Evolutionary conservation across 2,329 filamentous ascomycete genomes (phyloP), one percentile per base, ranked within the genome.

Genomic region (Aspergillus sergii): DNA sequence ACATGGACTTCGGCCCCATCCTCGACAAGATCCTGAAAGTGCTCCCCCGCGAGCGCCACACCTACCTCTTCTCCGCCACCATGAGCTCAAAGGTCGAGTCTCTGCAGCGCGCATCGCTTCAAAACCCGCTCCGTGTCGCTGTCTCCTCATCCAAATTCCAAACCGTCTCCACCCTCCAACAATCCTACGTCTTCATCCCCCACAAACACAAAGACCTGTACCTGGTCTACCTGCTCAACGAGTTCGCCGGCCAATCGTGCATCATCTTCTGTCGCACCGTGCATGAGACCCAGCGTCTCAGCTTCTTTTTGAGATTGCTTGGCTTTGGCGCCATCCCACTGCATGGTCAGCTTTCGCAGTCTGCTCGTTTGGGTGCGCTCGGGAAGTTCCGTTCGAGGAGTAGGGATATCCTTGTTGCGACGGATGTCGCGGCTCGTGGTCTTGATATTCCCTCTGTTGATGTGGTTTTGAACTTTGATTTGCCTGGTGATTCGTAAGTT

Each of bases 251-350:
- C n/a, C 88, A 96, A 74, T 91, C 90, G 0, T 89, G 87, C 64
- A 96, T 99, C 73, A 86, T 98, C 68, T 99, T 99, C 81, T 93
- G 92, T 0, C 85, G 95, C 50, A 99, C 95, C 0, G 92, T 98
- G 51, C 91, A 92, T 78, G 94, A 98, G 76, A 91, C 93, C 0
- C 93, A 97, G 76, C 87, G 95, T 10, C 79, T 97, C 36, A 89
- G 94, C 28, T 91, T 96, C 72, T 80, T 99, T 19, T 85, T 97
- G 2, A 89, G 94, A 56, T 86, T 89, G 0, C 87, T 99, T 3
- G 94, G 94, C 32, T 95, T 97, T 74, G 89, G 90, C 46, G 94
- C 94, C 4, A 95, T 98, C 64, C 94, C 95, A 0, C 85, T 99
- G 0, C 94, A 99, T 78, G 95, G 94, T 10, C 92, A 97, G 74